phyloP scores from a whole-genome alignment of 208 protist species.

The Crithidia sp. region DNA sequence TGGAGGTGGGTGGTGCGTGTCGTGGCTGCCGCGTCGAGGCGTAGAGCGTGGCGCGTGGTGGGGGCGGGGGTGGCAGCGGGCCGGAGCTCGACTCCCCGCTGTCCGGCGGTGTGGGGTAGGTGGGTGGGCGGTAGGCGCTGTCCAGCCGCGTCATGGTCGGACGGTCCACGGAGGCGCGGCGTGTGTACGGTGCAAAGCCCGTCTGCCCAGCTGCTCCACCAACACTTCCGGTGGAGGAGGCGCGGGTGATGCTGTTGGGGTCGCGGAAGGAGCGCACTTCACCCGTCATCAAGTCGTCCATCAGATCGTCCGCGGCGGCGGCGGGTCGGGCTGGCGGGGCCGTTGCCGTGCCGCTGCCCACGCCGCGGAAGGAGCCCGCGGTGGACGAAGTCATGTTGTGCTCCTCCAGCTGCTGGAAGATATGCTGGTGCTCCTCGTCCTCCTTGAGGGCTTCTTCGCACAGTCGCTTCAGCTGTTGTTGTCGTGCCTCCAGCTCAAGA shows the following conservation, averaged over 20 bases:
- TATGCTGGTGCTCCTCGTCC: slow-evolving; percentile 47
- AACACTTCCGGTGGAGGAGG: slow-evolving; percentile 46
- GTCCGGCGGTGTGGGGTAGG: neutral
- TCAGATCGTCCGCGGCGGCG: slow-evolving; percentile 8
- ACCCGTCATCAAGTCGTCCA: slow-evolving; percentile 66
- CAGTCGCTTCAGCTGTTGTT: slow-evolving; percentile 57
- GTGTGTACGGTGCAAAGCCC: slow-evolving; percentile 8
- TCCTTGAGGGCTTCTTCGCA: slow-evolving; percentile 67
- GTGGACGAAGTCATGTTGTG: slow-evolving; percentile 15
- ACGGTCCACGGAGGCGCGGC: slow-evolving; percentile 15
- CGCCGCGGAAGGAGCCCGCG: slow-evolving; percentile 11
- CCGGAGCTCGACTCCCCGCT: neutral
- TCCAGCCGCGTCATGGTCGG: slow-evolving; percentile 15
- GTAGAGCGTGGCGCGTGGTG: slow-evolving; percentile 27
- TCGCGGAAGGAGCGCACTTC: slow-evolving; percentile 78
- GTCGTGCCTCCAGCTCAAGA: slow-evolving; percentile 58
- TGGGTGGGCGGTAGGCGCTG: slow-evolving; percentile 24
- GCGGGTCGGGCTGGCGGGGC: neutral
- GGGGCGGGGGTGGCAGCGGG: slow-evolving; percentile 8
- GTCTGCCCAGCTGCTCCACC: neutral
- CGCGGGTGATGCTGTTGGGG: slow-evolving; percentile 50
- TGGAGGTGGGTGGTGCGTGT: no score
- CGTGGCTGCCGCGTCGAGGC: slow-evolving; percentile 3
- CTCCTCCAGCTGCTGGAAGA: slow-evolving; percentile 40
- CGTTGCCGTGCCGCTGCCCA: neutral